phyloP scores from a whole-genome alignment of 1,139 yeast species.

The Hemisphaericaspora xylanilytica region DNA sequence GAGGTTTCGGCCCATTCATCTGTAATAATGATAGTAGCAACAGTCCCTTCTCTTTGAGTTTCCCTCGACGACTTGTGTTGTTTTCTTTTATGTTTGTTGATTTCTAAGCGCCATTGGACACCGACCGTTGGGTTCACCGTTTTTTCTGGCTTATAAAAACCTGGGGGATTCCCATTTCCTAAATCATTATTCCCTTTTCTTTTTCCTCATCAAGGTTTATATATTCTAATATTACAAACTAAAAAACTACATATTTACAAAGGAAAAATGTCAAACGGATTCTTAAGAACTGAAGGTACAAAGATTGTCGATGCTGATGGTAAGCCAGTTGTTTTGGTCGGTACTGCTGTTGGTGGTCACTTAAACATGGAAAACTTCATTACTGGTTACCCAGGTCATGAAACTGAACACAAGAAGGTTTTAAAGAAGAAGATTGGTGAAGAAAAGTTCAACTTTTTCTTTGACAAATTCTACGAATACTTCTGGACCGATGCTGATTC shows the following conservation, averaged over 20 bases:
- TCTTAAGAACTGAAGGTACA: conserved; percentile 23
- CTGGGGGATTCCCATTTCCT: conserved; percentile 1
- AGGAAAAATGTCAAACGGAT: conserved; percentile 12
- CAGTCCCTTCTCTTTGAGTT: no score
- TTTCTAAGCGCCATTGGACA: no score
- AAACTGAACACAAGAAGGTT: conserved; percentile 43
- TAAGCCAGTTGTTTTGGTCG: conserved; percentile 33
- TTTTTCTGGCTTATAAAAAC: neutral
- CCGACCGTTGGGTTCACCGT: neutral
- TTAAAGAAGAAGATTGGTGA: conserved; percentile 34
- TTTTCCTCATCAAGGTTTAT: neutral
- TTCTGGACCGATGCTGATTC: conserved; percentile 49
- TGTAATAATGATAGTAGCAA: no score
- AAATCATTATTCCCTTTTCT: neutral
- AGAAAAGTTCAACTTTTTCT: conserved; percentile 43
- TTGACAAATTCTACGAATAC: conserved; percentile 46
- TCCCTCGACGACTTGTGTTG: neutral
- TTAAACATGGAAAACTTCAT: conserved; percentile 52
- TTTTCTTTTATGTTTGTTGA: neutral
- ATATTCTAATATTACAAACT: neutral
- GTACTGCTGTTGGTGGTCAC: conserved; percentile 46
- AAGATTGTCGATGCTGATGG: conserved; percentile 40
- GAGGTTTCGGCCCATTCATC: no score
- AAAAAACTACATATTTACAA: neutral
- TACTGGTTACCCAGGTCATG: conserved; percentile 50